These are phyloP conservation scores for Larix sibirica DNA, from an alignment of 83 land plant genomes.

Conservation along the genomic window DNA sequence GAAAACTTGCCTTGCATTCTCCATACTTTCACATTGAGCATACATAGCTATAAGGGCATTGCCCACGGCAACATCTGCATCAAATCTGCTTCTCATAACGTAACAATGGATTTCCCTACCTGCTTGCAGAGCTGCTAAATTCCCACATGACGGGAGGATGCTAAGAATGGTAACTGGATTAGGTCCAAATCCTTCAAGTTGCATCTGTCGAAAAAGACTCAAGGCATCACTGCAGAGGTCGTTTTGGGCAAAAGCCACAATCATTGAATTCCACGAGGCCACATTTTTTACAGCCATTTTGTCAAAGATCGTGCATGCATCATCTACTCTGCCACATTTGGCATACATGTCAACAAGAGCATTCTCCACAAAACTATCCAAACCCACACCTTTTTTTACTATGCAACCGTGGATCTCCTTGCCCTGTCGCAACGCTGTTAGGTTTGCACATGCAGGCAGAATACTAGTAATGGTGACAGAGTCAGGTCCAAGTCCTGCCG, in stretches of 20 bases:
- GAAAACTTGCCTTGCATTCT: conserved; percentile 4
- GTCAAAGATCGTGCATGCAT: neutral
- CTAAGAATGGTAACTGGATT: conserved; percentile 52
- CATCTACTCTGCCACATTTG: conserved; percentile 1
- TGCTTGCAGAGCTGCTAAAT: conserved; percentile 7
- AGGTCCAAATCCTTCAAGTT: conserved; percentile 25
- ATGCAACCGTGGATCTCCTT: neutral
- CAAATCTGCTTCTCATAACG: conserved; percentile 19
- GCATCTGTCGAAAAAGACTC: conserved; percentile 19
- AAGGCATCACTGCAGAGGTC: conserved; percentile 15
- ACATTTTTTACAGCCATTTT: neutral
- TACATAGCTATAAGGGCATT: conserved; percentile 18
- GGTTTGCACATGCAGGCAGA: neutral
- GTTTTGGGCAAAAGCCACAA: neutral
- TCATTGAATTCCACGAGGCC: conserved; percentile 9
- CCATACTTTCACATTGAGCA: neutral
- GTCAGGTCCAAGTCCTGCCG: neutral
- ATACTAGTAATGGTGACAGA: conserved; percentile 1
- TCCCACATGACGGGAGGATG: conserved; percentile 54
- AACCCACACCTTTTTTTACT: neutral
- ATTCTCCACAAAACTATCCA: neutral
- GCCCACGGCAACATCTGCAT: conserved; percentile 19
- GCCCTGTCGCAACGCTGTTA: neutral
- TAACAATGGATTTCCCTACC: conserved; percentile 52
- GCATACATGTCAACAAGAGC: conserved; percentile 8